These are phyloP conservation scores for Pyricularia pennisetigena DNA, from an alignment of 2,329 filamentous ascomycete species.

Conservation along the genomic window DNA sequence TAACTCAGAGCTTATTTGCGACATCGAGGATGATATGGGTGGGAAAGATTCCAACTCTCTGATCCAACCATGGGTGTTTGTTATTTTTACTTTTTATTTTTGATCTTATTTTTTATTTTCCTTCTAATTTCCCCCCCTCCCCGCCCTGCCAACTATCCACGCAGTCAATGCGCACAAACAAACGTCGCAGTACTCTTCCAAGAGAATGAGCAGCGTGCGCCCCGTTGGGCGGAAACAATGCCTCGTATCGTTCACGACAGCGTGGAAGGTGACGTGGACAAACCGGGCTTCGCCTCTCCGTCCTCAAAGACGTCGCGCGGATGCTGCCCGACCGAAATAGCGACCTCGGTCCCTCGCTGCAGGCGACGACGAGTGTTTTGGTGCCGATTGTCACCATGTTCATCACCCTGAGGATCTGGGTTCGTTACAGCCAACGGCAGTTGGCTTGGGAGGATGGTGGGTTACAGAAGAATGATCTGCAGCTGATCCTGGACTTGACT, in stretches of 20 bases:
- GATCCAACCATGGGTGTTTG: too few relatives aligned
- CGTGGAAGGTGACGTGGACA: neutral
- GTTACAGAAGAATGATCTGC: too few relatives aligned
- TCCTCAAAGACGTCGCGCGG: neutral
- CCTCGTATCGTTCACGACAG: neutral
- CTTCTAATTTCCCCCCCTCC: too few relatives aligned
- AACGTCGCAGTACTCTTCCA: too few relatives aligned
- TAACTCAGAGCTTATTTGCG: neutral
- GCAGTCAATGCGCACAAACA: neutral
- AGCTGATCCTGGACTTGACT: neutral
- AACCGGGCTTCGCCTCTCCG: neutral
- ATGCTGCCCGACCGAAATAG: neutral
- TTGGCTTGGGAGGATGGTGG: neutral
- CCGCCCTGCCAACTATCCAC: too few relatives aligned
- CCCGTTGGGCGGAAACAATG: neutral
- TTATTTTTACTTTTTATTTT: neutral
- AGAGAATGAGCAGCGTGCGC: neutral
- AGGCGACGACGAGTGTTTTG: neutral
- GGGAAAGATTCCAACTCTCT: too few relatives aligned
- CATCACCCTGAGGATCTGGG: neutral
- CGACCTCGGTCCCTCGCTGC: neutral
- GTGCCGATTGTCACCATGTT: neutral
- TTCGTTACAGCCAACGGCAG: neutral
- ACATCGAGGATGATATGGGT: neutral
- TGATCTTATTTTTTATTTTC: neutral